Evolutionary conservation across 352 stramenopile genomes (phyloP).

Genomic region (Globisporangium paddicum): DNA sequence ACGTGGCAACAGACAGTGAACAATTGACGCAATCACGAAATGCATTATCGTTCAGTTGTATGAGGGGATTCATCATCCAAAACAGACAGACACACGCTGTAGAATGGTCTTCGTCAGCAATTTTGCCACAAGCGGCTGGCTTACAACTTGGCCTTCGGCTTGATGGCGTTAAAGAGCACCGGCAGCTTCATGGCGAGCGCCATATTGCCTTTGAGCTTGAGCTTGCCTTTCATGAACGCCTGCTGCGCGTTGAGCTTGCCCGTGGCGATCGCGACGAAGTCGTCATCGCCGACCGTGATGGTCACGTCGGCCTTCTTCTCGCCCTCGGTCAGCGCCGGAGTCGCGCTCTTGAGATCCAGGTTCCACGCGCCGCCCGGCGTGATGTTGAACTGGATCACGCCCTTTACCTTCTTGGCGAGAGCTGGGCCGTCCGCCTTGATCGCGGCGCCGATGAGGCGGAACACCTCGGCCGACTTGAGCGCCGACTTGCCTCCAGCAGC

Average conservation of each 20-base stretch:
- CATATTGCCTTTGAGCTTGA: conserved; percentile 96
- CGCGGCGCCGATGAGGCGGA: conserved; percentile 56
- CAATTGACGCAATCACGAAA: too few relatives aligned
- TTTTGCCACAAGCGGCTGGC: background rate
- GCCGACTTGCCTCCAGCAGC: conserved; percentile 12
- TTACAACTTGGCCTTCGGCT: conserved; percentile 77
- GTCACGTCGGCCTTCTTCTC: conserved; percentile 76
- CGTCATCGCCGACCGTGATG: conserved; percentile 64
- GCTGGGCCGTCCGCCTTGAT: conserved; percentile 47
- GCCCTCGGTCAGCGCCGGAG: conserved; percentile 46
- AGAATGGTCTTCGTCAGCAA: background rate
- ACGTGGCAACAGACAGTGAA: too few relatives aligned
- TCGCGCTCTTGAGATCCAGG: conserved; percentile 69
- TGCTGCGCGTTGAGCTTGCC: conserved; percentile 90
- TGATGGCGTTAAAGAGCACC: conserved; percentile 88
- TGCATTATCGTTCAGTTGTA: background rate
- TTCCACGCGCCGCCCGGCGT: conserved; percentile 72
- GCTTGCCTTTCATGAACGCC: conserved; percentile 95
- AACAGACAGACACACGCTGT: background rate
- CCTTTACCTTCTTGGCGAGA: conserved; percentile 78
- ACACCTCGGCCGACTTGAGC: conserved; percentile 68
- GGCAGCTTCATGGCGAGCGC: conserved; percentile 94
- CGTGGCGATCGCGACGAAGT: conserved; percentile 78
- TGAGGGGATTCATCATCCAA: background rate
- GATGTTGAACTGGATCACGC: conserved; percentile 76